A percentile compares a stretch with the other conserved stretches of the same genome.
These are phyloP conservation scores for Lotus japonicus DNA, from an alignment of 306 rosid species.

Conservation along the genomic window DNA sequence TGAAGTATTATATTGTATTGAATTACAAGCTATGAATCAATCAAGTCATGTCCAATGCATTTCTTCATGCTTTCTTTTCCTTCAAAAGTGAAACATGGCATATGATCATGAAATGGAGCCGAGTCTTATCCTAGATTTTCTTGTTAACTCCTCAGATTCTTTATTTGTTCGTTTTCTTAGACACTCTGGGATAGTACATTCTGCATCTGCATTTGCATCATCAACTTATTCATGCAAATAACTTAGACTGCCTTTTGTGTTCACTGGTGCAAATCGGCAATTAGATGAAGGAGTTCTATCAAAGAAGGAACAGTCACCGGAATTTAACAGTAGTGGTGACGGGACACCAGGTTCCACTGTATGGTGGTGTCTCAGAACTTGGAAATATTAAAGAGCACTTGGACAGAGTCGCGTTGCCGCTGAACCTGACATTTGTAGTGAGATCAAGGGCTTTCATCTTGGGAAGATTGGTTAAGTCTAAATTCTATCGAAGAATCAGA, in stretches of 20 bases:
- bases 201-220: no score
- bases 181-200: no score
- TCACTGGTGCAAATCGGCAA: not conserved
- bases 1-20: no score
- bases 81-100: no score
- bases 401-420: conserved; percentile 40
- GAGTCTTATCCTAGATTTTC: no score
- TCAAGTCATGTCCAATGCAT: no score
- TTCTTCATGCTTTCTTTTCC: no score
- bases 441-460: conserved; percentile 82
- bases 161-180: no score
- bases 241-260: not conserved
- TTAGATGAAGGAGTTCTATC: conserved; percentile 59
- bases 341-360: conserved; percentile 70
- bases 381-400: conserved; percentile 19
- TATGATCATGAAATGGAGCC: no score
- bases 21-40: no score
- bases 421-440: conserved; percentile 65
- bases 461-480: conserved; percentile 73
- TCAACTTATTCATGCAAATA: not conserved
- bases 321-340: conserved; percentile 38
- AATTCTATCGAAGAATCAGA: conserved; percentile 50
- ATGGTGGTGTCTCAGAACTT: conserved; percentile 61
- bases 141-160: no score
- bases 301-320: conserved; percentile 51